Conservation (phyloP, 176 grass and related monocot genomes). For the Leersia perrieri region DNA sequence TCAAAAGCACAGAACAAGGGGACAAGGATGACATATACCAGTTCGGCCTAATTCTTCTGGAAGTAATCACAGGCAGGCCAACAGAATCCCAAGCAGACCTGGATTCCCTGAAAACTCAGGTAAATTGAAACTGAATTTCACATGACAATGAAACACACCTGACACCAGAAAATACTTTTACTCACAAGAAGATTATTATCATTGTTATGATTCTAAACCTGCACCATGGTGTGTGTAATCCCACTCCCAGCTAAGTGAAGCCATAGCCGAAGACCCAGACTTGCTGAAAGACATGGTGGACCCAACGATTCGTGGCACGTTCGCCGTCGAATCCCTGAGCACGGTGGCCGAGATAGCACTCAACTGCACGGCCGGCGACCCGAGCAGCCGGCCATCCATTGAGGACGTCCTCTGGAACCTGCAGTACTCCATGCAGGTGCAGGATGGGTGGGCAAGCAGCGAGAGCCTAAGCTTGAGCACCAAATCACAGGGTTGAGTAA, state of each 20-base stretch:
- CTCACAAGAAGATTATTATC: background rate
- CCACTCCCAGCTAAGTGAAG: slow-evolving; percentile 50
- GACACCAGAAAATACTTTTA: background rate
- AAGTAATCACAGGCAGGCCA: slow-evolving; percentile 83
- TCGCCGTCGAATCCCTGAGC: slow-evolving; percentile 64
- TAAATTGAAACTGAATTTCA: slow-evolving; percentile 29
- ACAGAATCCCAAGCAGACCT: slow-evolving; percentile 42
- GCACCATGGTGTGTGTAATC: background rate
- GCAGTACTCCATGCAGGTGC: slow-evolving; percentile 89
- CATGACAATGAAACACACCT: background rate
- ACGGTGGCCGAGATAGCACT: slow-evolving; percentile 61
- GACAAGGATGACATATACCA: slow-evolving; percentile 78
- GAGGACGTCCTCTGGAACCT: slow-evolving; percentile 90
- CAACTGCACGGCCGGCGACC: slow-evolving; percentile 52
- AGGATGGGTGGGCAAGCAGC: slow-evolving; percentile 89
- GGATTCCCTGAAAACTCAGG: slow-evolving; percentile 59
- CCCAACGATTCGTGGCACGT: slow-evolving; percentile 50
- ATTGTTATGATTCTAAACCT: background rate
- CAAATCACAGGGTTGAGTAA: slow-evolving; percentile 13
- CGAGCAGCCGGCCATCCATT: slow-evolving; percentile 51
- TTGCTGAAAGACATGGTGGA: slow-evolving; percentile 60
- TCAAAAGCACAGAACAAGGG: slow-evolving; percentile 36
- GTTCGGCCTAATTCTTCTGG: slow-evolving; percentile 85
- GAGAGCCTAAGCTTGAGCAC: slow-evolving; percentile 62
- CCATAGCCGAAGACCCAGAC: slow-evolving; percentile 47